phyloP scores from a whole-genome alignment of 495 filamentous ascomycete genomes.

The Podospora pseudoanserina region DNA sequence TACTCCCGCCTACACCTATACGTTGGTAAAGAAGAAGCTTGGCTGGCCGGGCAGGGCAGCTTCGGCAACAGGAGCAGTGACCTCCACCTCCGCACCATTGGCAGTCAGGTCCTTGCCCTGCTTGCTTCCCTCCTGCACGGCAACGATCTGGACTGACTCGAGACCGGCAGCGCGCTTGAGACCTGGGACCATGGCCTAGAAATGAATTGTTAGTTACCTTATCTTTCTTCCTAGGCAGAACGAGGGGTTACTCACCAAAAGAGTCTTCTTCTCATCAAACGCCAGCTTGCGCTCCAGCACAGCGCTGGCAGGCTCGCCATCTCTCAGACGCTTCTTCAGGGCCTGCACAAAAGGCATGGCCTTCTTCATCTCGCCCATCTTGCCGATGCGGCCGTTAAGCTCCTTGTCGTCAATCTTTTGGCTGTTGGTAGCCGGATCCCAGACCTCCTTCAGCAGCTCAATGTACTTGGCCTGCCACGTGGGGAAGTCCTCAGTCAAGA shows the following conservation, averaged over 20 bases:
- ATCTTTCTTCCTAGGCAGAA: background rate
- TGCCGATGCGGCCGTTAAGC: constrained; percentile 67
- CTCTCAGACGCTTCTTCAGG: constrained; percentile 73
- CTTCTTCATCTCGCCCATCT: constrained; percentile 87
- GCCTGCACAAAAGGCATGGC: constrained; percentile 94
- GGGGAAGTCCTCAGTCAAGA: constrained; percentile 70
- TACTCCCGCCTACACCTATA: constrained; percentile 29
- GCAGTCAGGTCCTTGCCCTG: constrained; percentile 52
- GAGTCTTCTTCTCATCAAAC: constrained; percentile 76
- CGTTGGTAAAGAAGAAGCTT: constrained; percentile 73
- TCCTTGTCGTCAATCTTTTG: constrained; percentile 71
- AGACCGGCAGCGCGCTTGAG: constrained; percentile 61
- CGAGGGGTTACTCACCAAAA: constrained; percentile 42
- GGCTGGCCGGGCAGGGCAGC: constrained; percentile 75
- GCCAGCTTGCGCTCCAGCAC: constrained; percentile 79
- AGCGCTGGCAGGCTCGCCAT: constrained; percentile 51
- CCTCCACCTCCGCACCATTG: constrained; percentile 51
- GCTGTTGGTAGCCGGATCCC: constrained; percentile 37
- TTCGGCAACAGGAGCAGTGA: constrained; percentile 57
- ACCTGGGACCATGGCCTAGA: constrained; percentile 40
- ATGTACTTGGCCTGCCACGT: constrained; percentile 91
- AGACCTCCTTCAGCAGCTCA: constrained; percentile 65
- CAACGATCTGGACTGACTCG: constrained; percentile 59
- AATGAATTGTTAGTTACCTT: constrained; percentile 5
- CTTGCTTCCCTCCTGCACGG: constrained; percentile 68